Evolutionary conservation across 2,329 filamentous ascomycete species (phyloP).

Genomic region (Fusarium haematococcum): DNA sequence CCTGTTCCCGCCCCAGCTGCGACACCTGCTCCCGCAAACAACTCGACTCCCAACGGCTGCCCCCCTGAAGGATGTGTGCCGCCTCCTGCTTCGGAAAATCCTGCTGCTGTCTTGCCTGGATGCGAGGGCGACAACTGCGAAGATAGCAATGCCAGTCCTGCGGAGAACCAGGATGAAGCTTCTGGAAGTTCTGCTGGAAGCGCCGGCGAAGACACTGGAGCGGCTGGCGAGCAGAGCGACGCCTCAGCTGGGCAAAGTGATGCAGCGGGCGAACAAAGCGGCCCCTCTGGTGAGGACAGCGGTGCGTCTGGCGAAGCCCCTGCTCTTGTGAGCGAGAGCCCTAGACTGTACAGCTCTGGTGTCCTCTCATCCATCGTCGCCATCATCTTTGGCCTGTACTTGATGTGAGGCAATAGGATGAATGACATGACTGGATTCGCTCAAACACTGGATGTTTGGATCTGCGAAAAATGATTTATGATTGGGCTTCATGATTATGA

Average conservation of each 20-base stretch:
- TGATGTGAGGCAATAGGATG: slow-evolving; percentile 6
- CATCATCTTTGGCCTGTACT: slow-evolving; percentile 26
- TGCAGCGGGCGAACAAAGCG: not conserved
- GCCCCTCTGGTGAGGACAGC: not conserved
- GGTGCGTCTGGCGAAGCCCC: slow-evolving; percentile 11
- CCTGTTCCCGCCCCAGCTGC: slow-evolving; percentile 1
- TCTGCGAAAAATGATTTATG: slow-evolving; percentile 1
- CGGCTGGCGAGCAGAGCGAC: not conserved
- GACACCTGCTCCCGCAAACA: not conserved
- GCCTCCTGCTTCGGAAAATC: not conserved
- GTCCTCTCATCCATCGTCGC: slow-evolving; percentile 26
- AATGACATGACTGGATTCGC: not conserved
- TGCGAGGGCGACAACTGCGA: not conserved
- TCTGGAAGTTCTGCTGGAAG: not conserved
- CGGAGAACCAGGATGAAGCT: not conserved
- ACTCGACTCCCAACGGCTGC: slow-evolving; percentile 21
- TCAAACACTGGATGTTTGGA: not conserved
- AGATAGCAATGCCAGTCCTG: not conserved
- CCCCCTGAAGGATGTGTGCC: slow-evolving; percentile 10
- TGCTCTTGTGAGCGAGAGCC: slow-evolving; percentile 17
- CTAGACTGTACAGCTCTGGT: slow-evolving; percentile 16
- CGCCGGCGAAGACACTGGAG: not conserved
- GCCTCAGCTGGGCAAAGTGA: not conserved
- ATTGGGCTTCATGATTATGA: not conserved
- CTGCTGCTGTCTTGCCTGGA: not conserved